Base-by-base conservation (phyloP, 1,139 yeast species). In the Schizosaccharomyces versatilis region DNA sequence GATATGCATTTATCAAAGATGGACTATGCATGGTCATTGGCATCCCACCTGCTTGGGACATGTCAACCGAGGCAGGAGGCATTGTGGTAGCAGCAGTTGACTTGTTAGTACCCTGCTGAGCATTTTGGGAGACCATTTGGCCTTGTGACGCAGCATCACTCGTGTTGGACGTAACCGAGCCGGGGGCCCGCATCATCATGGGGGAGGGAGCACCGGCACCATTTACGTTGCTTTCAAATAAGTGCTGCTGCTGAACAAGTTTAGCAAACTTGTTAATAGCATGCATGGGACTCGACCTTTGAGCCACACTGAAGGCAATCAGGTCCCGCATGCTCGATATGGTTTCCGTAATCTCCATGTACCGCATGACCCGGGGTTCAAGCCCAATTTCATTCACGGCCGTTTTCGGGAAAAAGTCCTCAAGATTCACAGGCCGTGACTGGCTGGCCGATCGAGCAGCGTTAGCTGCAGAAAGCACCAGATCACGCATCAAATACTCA, bases 281-380 rank as follows among this genome's bases (percentile, higher is more conserved):
- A 38, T 42, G 39, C 10, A 39, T 15, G n/a, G 55, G 55, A 8
- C 53, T 53, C 6, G 54, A 19, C 7, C 47, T 42, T 15, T 44
- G 47, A 39, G 54, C 55, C 36, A 51, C 36, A 6, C 54, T 44
- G 8, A 53, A 51, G 8, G 48, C 44, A 36, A 54, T 54, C 6
- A 54, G 52, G n/a, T 53, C 58, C 9, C 57, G 57, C 56, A 54
- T 54, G 7, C 52, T 41, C 3, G 56, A 44, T 8, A 54, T 42
- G 32, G 55, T 54, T 41, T 54, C 56, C 2, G 47, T 42, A 24
- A 54, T 54, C 17, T 54, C 56, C 42, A 54, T 38, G 14, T 40
- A 54, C 38, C 56, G 55, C 39, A 54, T 36, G 9, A 32, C 54
- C 14, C 36, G 49, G 7, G 54, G 56, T 14, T 51, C 52, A 52